phyloP scores from a whole-genome alignment of 352 stramenopile species.

The Elongisporangium undulatum region DNA sequence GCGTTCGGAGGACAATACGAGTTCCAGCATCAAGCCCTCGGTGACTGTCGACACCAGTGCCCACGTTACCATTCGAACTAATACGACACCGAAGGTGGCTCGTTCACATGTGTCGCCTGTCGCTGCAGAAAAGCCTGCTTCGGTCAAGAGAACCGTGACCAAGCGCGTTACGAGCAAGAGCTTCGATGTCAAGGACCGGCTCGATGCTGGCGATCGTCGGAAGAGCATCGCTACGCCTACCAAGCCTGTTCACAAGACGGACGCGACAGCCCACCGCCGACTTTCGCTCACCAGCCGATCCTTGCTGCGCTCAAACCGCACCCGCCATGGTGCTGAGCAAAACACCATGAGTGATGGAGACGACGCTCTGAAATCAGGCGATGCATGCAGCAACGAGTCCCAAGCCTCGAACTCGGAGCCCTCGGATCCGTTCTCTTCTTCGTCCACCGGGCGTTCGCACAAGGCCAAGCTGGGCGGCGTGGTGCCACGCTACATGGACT shows the following conservation, averaged over 20 bases:
- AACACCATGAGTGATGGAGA: neutral
- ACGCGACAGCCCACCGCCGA: conserved; percentile 17
- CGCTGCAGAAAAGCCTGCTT: neutral
- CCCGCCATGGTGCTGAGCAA: neutral
- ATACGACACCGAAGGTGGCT: conserved; percentile 5
- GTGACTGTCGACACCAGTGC: neutral
- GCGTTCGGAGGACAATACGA: neutral
- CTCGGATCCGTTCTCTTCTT: conserved; percentile 19
- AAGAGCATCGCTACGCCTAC: conserved; percentile 30
- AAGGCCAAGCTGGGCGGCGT: conserved; percentile 47
- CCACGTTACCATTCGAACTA: neutral
- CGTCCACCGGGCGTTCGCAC: conserved; percentile 11
- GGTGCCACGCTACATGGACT: conserved; percentile 60
- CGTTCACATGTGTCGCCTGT: neutral
- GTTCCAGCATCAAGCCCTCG: neutral
- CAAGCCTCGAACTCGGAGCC: conserved; percentile 24
- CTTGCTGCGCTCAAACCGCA: neutral
- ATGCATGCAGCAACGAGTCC: conserved; percentile 15
- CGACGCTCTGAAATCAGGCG: conserved; percentile 2
- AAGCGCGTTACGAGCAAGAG: conserved; percentile 5
- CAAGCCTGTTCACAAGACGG: conserved; percentile 8
- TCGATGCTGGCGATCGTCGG: conserved; percentile 33
- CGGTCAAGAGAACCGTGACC: neutral
- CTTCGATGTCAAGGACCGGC: conserved; percentile 20
- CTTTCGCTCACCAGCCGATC: conserved; percentile 15